phyloP scores from a whole-genome alignment of 306 rosid species.

The Purshia tridentata region DNA sequence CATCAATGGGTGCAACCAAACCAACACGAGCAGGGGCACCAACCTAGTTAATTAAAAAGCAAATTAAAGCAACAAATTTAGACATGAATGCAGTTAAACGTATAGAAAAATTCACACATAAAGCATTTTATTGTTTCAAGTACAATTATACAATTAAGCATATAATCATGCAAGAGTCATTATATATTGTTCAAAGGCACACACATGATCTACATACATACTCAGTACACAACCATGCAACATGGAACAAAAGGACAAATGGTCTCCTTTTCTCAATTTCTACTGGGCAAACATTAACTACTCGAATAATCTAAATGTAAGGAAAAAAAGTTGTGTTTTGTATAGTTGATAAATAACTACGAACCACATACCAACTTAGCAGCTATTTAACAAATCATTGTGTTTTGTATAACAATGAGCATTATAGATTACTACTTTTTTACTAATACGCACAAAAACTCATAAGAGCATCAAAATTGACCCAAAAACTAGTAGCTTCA shows the following conservation, averaged over 20 bases:
- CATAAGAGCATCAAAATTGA: not conserved
- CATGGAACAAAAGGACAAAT: no score
- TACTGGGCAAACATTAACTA: not conserved
- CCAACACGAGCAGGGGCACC: slow-evolving; percentile 99
- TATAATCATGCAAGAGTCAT: not conserved
- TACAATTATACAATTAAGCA: not conserved
- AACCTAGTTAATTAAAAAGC: slow-evolving; percentile 36
- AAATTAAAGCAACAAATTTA: not conserved
- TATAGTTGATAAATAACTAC: not conserved
- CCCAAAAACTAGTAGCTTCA: not conserved
- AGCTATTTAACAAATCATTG: not conserved
- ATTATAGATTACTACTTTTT: not conserved
- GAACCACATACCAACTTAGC: not conserved
- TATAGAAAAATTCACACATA: no score
- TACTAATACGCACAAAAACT: not conserved
- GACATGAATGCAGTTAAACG: not conserved
- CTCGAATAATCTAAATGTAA: no score
- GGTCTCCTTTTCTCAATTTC: not conserved
- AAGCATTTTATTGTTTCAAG: no score
- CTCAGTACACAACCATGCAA: not conserved
- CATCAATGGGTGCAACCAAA: slow-evolving; percentile 94
- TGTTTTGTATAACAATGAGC: not conserved
- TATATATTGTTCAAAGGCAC: not conserved
- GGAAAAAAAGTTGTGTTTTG: no score
- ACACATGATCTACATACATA: not conserved